phyloP scores from a whole-genome alignment of 2,329 filamentous ascomycete genomes.

The Aplosporella prunicola region DNA sequence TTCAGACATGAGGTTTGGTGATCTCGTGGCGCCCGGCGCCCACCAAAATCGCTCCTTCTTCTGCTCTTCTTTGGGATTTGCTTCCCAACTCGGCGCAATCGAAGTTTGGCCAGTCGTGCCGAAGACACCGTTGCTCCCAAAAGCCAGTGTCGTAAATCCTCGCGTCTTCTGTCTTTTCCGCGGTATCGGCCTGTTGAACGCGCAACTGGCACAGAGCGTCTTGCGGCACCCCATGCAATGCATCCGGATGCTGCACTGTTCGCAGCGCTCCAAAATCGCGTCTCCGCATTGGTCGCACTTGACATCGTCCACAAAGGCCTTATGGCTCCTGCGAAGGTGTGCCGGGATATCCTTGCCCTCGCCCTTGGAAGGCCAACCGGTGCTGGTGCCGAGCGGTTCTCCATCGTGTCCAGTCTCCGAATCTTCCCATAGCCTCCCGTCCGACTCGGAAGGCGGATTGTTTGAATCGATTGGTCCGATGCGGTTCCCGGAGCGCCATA shows the following conservation, averaged over 20 bases:
- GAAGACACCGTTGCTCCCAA: conserved; percentile 20
- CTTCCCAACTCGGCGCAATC: too few relatives aligned
- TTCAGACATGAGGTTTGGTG: conserved; percentile 51
- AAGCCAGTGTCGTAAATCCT: conserved; percentile 26
- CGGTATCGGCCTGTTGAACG: conserved; percentile 46
- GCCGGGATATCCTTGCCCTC: conserved; percentile 47
- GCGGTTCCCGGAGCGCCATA: conserved; percentile 52
- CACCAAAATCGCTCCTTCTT: conserved; percentile 43
- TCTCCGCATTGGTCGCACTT: conserved; percentile 47
- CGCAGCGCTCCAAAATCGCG: conserved; percentile 46
- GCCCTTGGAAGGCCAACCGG: conserved; percentile 29
- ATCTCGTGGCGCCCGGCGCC: conserved; percentile 46
- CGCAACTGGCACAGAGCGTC: conserved; percentile 51
- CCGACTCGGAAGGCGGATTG: conserved; percentile 26
- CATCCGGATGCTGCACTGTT: conserved; percentile 53
- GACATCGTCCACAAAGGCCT: conserved; percentile 43
- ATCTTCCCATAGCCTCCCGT: conserved; percentile 49
- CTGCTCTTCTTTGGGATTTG: conserved; percentile 3
- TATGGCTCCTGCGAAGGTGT: conserved; percentile 46
- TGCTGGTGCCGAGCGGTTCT: conserved; percentile 44
- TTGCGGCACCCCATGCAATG: conserved; percentile 52
- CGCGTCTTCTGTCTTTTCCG: conserved; percentile 30
- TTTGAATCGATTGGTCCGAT: conserved; percentile 35
- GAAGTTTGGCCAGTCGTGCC: too few relatives aligned
- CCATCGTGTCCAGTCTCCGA: conserved; percentile 45